These are phyloP conservation scores for Pochonia chlamydosporia DNA, from an alignment of 2,329 filamentous ascomycete species.

Conservation along the genomic window DNA sequence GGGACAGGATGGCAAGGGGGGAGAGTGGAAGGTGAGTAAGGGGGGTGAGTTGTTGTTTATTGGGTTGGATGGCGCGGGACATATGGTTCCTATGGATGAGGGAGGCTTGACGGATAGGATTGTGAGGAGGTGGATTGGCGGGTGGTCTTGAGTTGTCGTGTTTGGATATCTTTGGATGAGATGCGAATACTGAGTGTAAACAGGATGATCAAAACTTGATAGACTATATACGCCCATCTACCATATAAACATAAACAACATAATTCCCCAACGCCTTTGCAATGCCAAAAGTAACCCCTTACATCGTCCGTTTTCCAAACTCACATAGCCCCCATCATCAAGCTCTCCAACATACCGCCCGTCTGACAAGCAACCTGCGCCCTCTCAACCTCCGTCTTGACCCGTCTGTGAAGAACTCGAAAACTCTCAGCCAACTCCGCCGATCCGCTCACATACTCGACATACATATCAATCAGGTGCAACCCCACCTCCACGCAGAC, in stretches of 20 bases:
- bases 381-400: constrained; percentile 72
- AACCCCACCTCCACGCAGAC: constrained; percentile 80
- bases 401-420: constrained; percentile 60
- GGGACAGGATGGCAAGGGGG: constrained; percentile 6
- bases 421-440: constrained; percentile 67
- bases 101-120: no score
- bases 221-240: no score
- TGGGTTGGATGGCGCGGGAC: constrained; percentile 13
- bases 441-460: constrained; percentile 69
- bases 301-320: no score
- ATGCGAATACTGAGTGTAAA: no score
- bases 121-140: no score
- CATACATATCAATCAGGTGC: constrained; percentile 81
- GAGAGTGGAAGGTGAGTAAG: constrained; percentile 12
- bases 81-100: constrained; percentile 17
- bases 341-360: constrained; percentile 76
- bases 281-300: no score
- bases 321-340: constrained; percentile 33
- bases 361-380: constrained; percentile 79
- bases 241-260: no score
- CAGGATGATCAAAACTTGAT: no score
- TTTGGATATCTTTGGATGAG: no score
- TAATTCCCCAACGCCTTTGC: no score
- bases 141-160: no score
- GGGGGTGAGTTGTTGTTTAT: constrained; percentile 16